These are phyloP conservation scores for Zymoseptoria passerinii DNA, from an alignment of 2,329 filamentous ascomycete species.

Conservation along the genomic window DNA sequence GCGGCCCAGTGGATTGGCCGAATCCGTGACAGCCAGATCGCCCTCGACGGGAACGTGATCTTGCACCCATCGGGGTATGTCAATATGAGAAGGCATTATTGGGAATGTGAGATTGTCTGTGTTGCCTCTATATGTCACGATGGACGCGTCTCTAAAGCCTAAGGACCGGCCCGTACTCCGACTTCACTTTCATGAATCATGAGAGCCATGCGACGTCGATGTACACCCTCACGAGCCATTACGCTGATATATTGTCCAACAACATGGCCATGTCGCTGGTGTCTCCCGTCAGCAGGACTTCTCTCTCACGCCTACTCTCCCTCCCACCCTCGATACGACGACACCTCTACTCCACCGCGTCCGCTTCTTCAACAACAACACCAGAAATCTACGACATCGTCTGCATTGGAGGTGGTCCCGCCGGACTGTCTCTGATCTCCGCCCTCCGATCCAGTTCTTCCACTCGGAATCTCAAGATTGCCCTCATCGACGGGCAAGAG, in stretches of 20 bases:
- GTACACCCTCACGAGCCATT: neutral
- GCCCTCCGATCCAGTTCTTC: constrained; percentile 31
- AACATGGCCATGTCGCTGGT: constrained; percentile 6
- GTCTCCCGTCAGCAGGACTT: constrained; percentile 3
- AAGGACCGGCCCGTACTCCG: neutral
- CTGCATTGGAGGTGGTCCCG: constrained; percentile 20
- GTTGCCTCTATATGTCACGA: no score
- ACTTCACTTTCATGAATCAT: neutral
- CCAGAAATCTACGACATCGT: constrained; percentile 59
- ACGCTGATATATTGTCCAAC: neutral
- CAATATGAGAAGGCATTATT: no score
- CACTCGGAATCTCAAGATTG: constrained; percentile 69
- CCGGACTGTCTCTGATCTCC: constrained; percentile 20
- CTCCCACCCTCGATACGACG: constrained; percentile 24
- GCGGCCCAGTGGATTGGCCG: no score
- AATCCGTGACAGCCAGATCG: no score
- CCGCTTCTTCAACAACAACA: constrained; percentile 6
- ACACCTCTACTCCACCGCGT: constrained; percentile 18
- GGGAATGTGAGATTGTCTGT: no score
- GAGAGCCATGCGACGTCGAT: neutral
- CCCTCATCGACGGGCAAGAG: constrained; percentile 84
- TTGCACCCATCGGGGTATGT: no score
- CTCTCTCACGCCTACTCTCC: constrained; percentile 16
- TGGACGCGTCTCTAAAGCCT: neutral
- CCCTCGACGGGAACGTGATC: no score